Evolutionary conservation across 805 yeast species (phyloP), one percentile per base, ranked within the genome.

Genomic region (Zygoascus flipseniorum): DNA sequence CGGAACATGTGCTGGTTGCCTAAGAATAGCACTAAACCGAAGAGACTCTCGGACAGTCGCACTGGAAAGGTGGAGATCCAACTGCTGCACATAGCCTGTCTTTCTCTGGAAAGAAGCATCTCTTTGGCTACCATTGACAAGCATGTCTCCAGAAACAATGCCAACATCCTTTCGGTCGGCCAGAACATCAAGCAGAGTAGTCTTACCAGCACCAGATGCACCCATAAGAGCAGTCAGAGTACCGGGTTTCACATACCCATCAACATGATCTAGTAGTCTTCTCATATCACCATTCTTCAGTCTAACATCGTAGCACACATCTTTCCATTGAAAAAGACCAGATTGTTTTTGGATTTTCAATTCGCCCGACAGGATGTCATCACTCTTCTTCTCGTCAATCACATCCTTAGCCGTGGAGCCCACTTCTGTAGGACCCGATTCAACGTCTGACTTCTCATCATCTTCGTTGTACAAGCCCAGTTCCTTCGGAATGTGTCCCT

Each of bases 151-250:
- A 41, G 88, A 77, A 43, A 52, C 47, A 16, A 80, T 81, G 69
- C 92, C 93, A 65, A 78, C 73, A 44, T 82, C 77, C 52, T 83
- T 78, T 67, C 92, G 77, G 63, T 82, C 86, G 20, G 89, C 82
- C 56, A 86, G 75, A 59, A 83, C 82, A 67, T 85, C 85, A 61
- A 86, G 73, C 54, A 85, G 72, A 2, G 92, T 86, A 26, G 93
- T 85, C 64, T 85, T 85, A 72, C 93, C 93, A 47, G 93, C 93
- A 72, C 93, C 93, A 35, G 92, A 85, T 51, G 84, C 86, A 63
- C 93, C 93, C 90, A 85, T 85, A 54, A 85, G 73, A 5, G 92
- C 92, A 43, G 90, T 85, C 68, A 85, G 73, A 54, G 86, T 84
- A 61, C 92, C 92, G 18, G 92, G 92, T 63, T 81, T 82, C 52